These are phyloP conservation scores for Boletus vinaceobasis DNA, from an alignment of 768 basidiomycete genomes.

Conservation along the genomic window DNA sequence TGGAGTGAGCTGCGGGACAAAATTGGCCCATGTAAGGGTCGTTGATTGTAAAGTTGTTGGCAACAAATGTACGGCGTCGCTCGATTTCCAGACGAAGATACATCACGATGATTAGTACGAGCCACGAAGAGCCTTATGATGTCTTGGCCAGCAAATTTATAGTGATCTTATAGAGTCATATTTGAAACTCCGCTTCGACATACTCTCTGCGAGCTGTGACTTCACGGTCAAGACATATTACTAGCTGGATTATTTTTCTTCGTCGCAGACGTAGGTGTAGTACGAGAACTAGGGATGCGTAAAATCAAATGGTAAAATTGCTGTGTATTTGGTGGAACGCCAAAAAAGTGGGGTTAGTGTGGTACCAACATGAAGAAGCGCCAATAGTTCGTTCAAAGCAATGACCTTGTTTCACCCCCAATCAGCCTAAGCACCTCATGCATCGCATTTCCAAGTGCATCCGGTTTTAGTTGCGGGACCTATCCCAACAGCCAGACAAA, in stretches of 20 bases:
- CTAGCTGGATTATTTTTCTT: no score
- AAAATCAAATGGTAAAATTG: no score
- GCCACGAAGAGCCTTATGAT: background rate
- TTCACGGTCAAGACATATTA: no score
- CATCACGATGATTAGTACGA: background rate
- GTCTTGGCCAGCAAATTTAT: background rate
- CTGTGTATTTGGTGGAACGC: no score
- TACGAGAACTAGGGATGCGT: no score
- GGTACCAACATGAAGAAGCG: background rate
- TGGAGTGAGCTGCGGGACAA: background rate
- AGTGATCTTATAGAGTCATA: background rate
- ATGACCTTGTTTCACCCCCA: slow-evolving; percentile 7
- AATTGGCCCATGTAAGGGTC: background rate
- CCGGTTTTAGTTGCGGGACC: slow-evolving; percentile 31
- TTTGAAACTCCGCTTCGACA: no score
- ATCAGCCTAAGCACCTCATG: slow-evolving; percentile 22
- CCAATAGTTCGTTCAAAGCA: slow-evolving; percentile 11
- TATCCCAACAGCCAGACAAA: slow-evolving; percentile 1
- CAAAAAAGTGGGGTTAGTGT: no score
- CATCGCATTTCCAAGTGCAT: slow-evolving; percentile 23
- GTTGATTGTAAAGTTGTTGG: background rate
- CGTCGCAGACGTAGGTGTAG: no score
- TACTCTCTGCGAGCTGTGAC: no score
- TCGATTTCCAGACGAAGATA: background rate
- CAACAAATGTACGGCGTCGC: background rate